Evolutionary conservation across 2,329 filamentous ascomycete species (phyloP), one percentile per base, ranked within the genome.

Genomic region (Dothidotthia symphoricarpi): DNA sequence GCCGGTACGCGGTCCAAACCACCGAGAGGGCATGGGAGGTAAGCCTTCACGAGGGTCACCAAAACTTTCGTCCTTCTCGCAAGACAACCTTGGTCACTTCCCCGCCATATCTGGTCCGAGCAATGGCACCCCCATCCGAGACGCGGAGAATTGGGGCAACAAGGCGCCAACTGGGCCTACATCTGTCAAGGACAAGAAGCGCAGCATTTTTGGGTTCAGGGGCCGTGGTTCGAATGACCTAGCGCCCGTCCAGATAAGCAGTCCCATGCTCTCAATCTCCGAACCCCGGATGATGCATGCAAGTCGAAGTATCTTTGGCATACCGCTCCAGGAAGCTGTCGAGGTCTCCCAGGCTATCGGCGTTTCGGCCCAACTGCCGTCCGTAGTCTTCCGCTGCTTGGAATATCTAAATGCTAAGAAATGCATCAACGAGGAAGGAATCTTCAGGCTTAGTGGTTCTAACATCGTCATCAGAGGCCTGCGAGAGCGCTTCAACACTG

Each of bases 371-470:
- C 83, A 86, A 17, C 72, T 98, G 17, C 93, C 93, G 1, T 87
- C 91, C 6, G 93, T 98, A 2, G 88, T 97, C 7, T 98, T 94
- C 69, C 84, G 93, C 40, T 96, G 89, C 61, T 86, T 98, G 45
- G 88, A 97, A 65, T 98, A 95, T 64, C 76, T 98, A 13, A 85
- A 88, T 50, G 78, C 81, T 6, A 90, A 90, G 70, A 81, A 86
- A 46, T 93, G 90, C 9, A 76, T 85, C 31, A 76, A 75, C 5
- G 93, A 98, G 65, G 93, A 98, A 67, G 93, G 93, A 28, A 95
- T 98, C 28, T 98, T 98, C 75, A 83, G 93, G 34, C 75, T 98
- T 28, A 97, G 90, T 64, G 93, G 93, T n/a, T 97, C 91, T 1
- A 97, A 95, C 61, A 80, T 94, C 37, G 84, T 95, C 33, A 95